Base-by-base conservation (phyloP, 1,284 basidiomycete species). In the Irpex sp. region DNA sequence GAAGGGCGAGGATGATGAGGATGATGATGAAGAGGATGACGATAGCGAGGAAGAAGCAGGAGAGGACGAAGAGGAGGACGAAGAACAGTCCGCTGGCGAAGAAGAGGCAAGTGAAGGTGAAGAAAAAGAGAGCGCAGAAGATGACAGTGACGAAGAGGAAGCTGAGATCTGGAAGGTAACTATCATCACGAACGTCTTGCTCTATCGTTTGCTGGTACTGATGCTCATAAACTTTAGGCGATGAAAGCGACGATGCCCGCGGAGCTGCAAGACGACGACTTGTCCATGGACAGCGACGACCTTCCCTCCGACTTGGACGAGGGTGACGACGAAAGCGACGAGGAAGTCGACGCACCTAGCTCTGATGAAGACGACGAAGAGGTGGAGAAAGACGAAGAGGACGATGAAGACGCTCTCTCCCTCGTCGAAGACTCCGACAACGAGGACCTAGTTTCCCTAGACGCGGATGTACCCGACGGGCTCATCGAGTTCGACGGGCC, bases 101-200 rank as follows among this genome's bases (percentile, higher is more conserved):
- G 67, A 59, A 6, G 66, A 64, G 14, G 73, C 66, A 3, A 66
- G 56, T 9, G 75, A 71, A 8, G 72, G 69, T n/a, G 75, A 73
- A 5, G 72, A 66, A 3, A 74, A 73, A 5, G 72, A 66, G 2
- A 75, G 68, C 73, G 77, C 78, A 58, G 77, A 71, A 14, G 77
- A 73, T 75, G 68, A 78, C 35, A 82, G 76, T 64, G 85, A 85
- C 60, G 67, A 73, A 5, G 84, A 86, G 36, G 86, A 88, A 67
- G 83, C 75, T 8, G 90, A 90, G 69, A 84, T 95, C 42, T 95
- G 93, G 93, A 93, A 90, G 86, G 92, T 93, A 64, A 61, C 78
- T 70, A 45, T 10, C 6, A 42, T 57, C 10, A 18, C 23, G 12
- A 23, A n/a, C 9, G 5, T 10, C 2, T 59, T 23, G 9, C 3